Evolutionary conservation across 176 grass and related monocot genomes (phyloP).

Genomic region (Saccharum spontaneum): DNA sequence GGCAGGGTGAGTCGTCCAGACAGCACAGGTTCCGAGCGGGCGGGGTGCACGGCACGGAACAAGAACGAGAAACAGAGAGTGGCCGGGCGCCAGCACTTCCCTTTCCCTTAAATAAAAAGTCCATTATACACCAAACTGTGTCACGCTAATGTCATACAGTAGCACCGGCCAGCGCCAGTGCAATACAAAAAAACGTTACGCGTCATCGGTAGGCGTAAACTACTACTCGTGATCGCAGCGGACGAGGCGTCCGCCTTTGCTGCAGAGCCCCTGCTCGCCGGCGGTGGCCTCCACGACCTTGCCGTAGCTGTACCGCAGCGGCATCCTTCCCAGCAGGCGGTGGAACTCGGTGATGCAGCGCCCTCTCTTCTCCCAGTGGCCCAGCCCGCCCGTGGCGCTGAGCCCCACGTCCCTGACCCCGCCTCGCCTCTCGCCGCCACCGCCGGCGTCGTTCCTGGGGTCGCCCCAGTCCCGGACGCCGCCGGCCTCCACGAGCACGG

Average conservation of each 20-base stretch:
- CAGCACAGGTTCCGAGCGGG: too few species aligned
- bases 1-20: too few species aligned
- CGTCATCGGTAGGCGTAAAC: neutral
- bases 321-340: conserved; percentile 77
- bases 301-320: conserved; percentile 76
- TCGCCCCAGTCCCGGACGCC: conserved; percentile 86
- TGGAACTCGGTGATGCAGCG: conserved; percentile 89
- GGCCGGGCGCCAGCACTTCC: too few species aligned
- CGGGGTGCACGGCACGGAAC: too few species aligned
- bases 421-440: neutral
- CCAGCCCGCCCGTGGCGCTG: conserved; percentile 48
- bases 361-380: conserved; percentile 80
- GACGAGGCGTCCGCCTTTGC: conserved; percentile 59
- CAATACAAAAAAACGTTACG: neutral
- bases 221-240: conserved; percentile 44
- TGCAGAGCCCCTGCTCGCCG: conserved; percentile 73
- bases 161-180: too few species aligned
- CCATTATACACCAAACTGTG: too few species aligned
- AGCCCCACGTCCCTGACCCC: conserved; percentile 46
- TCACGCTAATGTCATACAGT: too few species aligned
- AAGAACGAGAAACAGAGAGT: too few species aligned
- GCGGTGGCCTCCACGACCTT: conserved; percentile 53
- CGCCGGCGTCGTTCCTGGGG: conserved; percentile 55
- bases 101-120: too few species aligned
- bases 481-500: conserved; percentile 64